A percentile compares a stretch with the other conserved stretches of the same genome.
Evolutionary conservation across 1,284 basidiomycete genomes (phyloP).

Genomic region (Cryptococcus sp.): DNA sequence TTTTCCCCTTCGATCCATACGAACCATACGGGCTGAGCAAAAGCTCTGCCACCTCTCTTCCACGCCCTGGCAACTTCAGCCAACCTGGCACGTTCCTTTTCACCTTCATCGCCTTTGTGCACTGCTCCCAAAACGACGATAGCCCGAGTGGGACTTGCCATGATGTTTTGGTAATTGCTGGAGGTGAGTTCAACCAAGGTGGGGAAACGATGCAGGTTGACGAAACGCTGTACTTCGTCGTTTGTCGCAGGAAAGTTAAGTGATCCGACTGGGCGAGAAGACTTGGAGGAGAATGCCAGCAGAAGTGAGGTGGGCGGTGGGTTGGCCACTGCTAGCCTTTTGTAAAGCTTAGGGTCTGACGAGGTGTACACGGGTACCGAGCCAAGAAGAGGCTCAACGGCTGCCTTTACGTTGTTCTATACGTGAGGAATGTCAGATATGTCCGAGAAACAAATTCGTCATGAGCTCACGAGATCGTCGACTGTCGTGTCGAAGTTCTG

Average conservation of each 20-base stretch:
- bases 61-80: conserved; percentile 65
- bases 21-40: conserved; percentile 70
- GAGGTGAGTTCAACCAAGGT: conserved; percentile 68
- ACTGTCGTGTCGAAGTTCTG: conserved; percentile 57
- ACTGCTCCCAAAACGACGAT: conserved; percentile 71
- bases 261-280: conserved; percentile 34
- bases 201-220: conserved; percentile 69
- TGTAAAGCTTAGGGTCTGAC: conserved; percentile 56
- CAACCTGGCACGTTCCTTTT: conserved; percentile 58
- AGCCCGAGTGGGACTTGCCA: conserved; percentile 69
- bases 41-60: conserved; percentile 54
- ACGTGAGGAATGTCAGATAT: background rate
- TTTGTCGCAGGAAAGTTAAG: conserved; percentile 41
- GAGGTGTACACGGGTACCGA: conserved; percentile 65
- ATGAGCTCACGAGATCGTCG: conserved; percentile 48
- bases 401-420: conserved; percentile 58
- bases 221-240: conserved; percentile 56
- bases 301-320: conserved; percentile 60
- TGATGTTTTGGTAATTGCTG: conserved; percentile 74
- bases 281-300: conserved; percentile 72
- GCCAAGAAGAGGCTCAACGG: conserved; percentile 65
- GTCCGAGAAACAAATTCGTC: background rate
- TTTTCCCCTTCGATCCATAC: conserved; percentile 77
- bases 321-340: conserved; percentile 59
- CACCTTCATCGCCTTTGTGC: conserved; percentile 50